A percentile compares a stretch with the other conserved stretches of the same genome.
Evolutionary conservation across 352 stramenopile genomes (phyloP).

Genomic region (Detonula confervacea): DNA sequence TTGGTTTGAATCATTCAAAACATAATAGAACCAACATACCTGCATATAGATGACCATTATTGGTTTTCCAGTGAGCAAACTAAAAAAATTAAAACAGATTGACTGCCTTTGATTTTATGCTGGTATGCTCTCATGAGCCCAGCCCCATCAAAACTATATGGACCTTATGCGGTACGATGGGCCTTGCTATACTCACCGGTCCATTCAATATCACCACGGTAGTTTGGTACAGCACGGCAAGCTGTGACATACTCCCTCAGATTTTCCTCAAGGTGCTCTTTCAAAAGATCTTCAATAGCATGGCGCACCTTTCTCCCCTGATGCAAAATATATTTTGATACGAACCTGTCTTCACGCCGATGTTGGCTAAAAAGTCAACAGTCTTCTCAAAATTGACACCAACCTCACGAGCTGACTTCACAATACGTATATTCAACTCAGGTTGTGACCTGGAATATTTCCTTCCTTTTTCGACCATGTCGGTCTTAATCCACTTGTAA

Average conservation of each 20-base stretch:
- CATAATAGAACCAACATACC: background rate
- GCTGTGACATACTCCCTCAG: background rate
- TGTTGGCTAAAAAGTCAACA: background rate
- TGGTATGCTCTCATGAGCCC: background rate
- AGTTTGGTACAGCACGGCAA: background rate
- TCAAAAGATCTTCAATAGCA: background rate
- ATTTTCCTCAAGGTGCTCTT: conserved; percentile 1
- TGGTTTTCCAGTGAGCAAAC: background rate
- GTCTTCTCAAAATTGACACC: conserved; percentile 8
- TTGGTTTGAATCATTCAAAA: too few species aligned
- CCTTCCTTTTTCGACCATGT: background rate
- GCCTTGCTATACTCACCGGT: background rate
- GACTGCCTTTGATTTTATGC: conserved; percentile 8
- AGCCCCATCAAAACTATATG: conserved; percentile 1
- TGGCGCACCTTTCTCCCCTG: background rate
- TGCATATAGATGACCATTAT: background rate
- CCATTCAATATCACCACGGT: conserved; percentile 1
- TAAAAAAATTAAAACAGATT: conserved; percentile 3
- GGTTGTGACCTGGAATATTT: background rate
- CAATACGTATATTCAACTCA: conserved; percentile 4
- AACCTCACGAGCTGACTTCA: conserved; percentile 6
- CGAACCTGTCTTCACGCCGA: conserved; percentile 3
- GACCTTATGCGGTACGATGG: background rate
- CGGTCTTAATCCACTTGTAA: conserved; percentile 8
- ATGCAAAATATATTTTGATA: background rate